Evolutionary conservation across 768 basidiomycete species (phyloP), one percentile per base, ranked within the genome.

Genomic region (Kwoniella pini): DNA sequence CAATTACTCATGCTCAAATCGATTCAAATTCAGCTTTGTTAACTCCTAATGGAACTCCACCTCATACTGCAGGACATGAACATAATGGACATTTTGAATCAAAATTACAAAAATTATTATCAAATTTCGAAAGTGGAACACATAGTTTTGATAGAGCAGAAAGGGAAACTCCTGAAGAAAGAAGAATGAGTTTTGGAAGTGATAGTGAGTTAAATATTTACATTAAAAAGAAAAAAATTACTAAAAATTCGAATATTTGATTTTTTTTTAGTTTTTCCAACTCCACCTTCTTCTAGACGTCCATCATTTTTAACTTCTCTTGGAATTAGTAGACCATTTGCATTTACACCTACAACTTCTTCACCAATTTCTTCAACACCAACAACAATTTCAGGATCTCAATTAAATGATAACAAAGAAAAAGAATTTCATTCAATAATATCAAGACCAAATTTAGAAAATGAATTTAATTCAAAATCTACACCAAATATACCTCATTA

Each of bases 251-350:
- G 4, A 42, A 13, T 30, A 10, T 33, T 15, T 13, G 21, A n/a
- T 52, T 28, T 50, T n/a, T 4, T 31, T 27, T 50, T 33, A 13
- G 17, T 33, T 10, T 56, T 61, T 15, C 62, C 57, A 40, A 64
- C 53, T 22, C 59, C 59, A 5, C 59, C 59, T 26, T 46, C 51
- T 9, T 64, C 62, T 30, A 28, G 64, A 19, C 46, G 64, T n/a
- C 30, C 59, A 21, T 65, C 64, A 12, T 65, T 65, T 55, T 39
- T 65, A n/a, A 61, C 64, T n/a, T 54, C 48, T 4, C 40, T 65
- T 17, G 49, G 52, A 11, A 45, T 65, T 26, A 43, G 49, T 15
- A 46, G 59, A 24, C 64, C 64, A 17, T 56, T 61, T 43, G 36
- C 42, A 19, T 60, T 64, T 53, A 60, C 53, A 2, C 36, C 54